phyloP scores from a whole-genome alignment of 129 eudicot species.

The Deinandra increscens region DNA sequence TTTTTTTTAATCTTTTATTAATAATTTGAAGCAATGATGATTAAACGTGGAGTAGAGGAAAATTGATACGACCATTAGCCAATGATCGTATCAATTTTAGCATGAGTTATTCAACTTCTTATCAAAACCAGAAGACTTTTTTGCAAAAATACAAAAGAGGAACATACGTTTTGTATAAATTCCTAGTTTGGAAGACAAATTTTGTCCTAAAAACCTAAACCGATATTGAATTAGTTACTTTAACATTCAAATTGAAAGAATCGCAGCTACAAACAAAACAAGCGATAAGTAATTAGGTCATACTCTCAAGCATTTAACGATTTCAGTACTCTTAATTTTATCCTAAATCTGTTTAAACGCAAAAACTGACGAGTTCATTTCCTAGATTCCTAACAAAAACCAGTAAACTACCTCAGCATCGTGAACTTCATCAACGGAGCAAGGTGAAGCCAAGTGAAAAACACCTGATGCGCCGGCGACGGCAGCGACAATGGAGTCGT shows the following conservation, averaged over 20 bases:
- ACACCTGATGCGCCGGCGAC: conserved; percentile 67
- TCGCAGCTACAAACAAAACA: background rate
- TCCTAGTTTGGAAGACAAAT: too few relatives aligned
- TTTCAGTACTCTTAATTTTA: background rate
- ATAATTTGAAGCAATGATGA: too few relatives aligned
- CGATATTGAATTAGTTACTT: background rate
- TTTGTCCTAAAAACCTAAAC: background rate
- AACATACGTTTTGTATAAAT: background rate
- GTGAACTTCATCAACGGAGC: conserved; percentile 58
- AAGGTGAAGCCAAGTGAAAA: conserved; percentile 89
- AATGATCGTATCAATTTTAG: background rate
- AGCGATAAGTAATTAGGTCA: background rate
- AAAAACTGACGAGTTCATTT: background rate
- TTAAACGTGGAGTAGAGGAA: too few relatives aligned
- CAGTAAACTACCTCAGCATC: conserved; percentile 63
- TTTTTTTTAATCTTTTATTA: too few relatives aligned
- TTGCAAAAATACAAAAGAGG: background rate
- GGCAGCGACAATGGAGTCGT: conserved; percentile 72
- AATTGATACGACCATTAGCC: too few relatives aligned
- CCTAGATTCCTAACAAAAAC: background rate
- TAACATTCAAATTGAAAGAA: background rate
- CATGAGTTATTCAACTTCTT: background rate
- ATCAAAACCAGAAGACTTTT: background rate
- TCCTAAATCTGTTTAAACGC: background rate
- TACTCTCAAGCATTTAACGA: background rate